Base-by-base conservation (phyloP, 352 stramenopile genomes). In the Blastocystis sp. region DNA sequence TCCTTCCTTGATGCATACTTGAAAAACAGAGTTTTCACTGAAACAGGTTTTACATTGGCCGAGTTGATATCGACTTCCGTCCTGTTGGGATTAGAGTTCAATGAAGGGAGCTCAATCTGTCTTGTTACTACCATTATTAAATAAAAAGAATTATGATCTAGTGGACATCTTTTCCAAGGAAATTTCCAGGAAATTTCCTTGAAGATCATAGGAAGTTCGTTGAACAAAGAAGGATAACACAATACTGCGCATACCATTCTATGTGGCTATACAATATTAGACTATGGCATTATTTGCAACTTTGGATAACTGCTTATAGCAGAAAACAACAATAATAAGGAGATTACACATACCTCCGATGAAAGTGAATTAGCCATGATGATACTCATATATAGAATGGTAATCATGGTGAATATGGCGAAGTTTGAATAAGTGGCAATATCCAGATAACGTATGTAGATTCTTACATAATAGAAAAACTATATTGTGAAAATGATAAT, bases 181-280 rank as follows among this genome's bases (percentile, higher is more conserved):
- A 77, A 23, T 56, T 77, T 77, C 66, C n/a, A 26, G 50, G 66
- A 77, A 77, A 77, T 29, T 77, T 77, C 39, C 50, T 55, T 59
- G 50, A n/a, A n/a, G 20, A 59, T n/a, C 13, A 59, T 13, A 59
- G 29, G 29, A 34, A 34, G 29, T 34, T 34, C 29, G 29, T 34
- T 34, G 29, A 34, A 34, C 29, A 34, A 34, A 34, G 29, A 34
- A 34, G 29, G 29, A 61, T 61, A 18, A 23, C 53, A 23, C 15
- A 23, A 61, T 23, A 61, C 15, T 23, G 53, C 53, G 53, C 29
- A 34, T 34, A 34, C 29, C 29, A 34, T 34, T 34, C 29, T 34
- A 34, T 34, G 29, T 34, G 29, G 29, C 0, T 34, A 34, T 34
- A 34, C 29, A 34, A 34, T 34, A 34, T 34, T 34, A 34, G 29